These are phyloP conservation scores for Capronia epimyces DNA, from an alignment of 2,329 filamentous ascomycete species.

Conservation along the genomic window DNA sequence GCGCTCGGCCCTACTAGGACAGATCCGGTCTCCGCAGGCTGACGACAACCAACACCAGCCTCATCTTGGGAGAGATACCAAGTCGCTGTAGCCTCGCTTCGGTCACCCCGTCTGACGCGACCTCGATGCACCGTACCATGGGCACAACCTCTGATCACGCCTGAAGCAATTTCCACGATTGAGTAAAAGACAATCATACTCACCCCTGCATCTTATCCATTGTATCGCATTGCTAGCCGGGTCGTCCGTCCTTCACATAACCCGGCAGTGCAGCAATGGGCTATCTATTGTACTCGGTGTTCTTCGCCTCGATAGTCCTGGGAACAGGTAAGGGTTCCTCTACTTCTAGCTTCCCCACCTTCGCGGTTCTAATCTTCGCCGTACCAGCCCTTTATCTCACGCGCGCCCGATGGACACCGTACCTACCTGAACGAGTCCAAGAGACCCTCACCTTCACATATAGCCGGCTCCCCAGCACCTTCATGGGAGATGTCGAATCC, in stretches of 20 bases:
- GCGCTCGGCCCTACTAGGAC: neutral
- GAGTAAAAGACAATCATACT: too few relatives aligned
- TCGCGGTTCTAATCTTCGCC: neutral
- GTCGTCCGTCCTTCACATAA: neutral
- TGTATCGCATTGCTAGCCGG: too few relatives aligned
- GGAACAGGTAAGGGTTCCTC: conserved; percentile 56
- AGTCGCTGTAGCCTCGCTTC: neutral
- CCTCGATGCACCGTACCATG: neutral
- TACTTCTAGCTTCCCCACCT: neutral
- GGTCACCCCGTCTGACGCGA: neutral
- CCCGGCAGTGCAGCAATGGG: conserved; percentile 52
- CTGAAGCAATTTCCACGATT: neutral
- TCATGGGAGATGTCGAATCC: conserved; percentile 78
- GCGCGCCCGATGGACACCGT: conserved; percentile 68
- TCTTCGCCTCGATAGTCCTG: conserved; percentile 63
- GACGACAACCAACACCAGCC: neutral
- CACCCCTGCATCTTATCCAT: too few relatives aligned
- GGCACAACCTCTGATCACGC: neutral
- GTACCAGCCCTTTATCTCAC: conserved; percentile 68
- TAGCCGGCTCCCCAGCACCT: conserved; percentile 68
- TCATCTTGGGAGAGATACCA: neutral
- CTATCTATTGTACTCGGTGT: conserved; percentile 73
- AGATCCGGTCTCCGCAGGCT: neutral
- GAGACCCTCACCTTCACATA: conserved; percentile 56
- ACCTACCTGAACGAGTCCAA: conserved; percentile 47